These are phyloP conservation scores for Chaetomium tenue DNA, from an alignment of 495 filamentous ascomycete species.

Conservation along the genomic window DNA sequence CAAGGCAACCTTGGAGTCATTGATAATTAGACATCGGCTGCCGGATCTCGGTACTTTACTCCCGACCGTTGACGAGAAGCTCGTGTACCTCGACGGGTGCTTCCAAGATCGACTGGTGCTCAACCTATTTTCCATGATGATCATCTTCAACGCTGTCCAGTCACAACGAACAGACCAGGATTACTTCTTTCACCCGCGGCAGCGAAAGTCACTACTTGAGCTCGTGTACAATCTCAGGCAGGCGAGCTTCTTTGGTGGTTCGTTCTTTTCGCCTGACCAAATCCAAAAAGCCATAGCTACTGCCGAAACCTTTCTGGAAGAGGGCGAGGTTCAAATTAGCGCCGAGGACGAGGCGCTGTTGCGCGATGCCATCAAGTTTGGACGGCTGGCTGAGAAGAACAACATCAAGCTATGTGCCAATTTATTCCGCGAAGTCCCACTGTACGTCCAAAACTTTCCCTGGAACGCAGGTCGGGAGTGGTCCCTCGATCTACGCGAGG, in stretches of 20 bases:
- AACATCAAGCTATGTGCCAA: constrained; percentile 64
- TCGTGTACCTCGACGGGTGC: constrained; percentile 73
- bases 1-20: constrained; percentile 64
- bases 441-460: constrained; percentile 65
- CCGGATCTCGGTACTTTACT: constrained; percentile 64
- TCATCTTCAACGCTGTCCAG: constrained; percentile 85
- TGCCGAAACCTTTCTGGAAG: constrained; percentile 61
- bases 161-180: constrained; percentile 79
- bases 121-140: constrained; percentile 78
- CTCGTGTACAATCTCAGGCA: constrained; percentile 78
- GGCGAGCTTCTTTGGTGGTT: constrained; percentile 83
- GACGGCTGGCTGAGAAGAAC: constrained; percentile 57
- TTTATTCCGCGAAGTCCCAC: constrained; percentile 70
- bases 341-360: constrained; percentile 60
- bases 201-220: constrained; percentile 59
- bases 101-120: constrained; percentile 79
- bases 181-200: constrained; percentile 81
- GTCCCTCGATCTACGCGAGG: constrained; percentile 55
- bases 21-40: constrained; percentile 77
- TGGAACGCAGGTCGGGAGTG: constrained; percentile 55
- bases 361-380: constrained; percentile 59
- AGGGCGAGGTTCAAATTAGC: constrained; percentile 51
- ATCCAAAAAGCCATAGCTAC: constrained; percentile 61
- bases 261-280: constrained; percentile 65
- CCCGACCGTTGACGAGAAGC: constrained; percentile 67